phyloP scores from a whole-genome alignment of 2,329 filamentous ascomycete species.

The Arthroderma sp. region DNA sequence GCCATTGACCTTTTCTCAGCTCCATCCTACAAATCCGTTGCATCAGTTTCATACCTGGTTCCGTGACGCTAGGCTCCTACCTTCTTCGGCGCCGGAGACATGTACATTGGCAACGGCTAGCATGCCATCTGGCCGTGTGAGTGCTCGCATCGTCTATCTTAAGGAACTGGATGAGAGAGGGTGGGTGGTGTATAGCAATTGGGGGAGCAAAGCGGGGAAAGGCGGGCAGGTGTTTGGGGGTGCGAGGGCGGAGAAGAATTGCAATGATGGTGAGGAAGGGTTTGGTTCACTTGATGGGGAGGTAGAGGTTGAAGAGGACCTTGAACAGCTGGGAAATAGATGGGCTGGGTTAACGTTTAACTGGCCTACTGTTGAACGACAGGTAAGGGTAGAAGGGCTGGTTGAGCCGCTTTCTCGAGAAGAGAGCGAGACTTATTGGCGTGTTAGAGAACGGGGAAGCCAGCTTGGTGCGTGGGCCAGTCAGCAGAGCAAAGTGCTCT shows the following conservation, averaged over 20 bases:
- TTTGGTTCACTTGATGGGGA: constrained; percentile 4
- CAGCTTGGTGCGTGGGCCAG: constrained; percentile 89
- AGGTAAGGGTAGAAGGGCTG: constrained; percentile 76
- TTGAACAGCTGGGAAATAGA: constrained; percentile 42
- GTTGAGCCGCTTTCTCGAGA: constrained; percentile 52
- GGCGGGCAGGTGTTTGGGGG: constrained; percentile 28
- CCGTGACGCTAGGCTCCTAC: constrained; percentile 49
- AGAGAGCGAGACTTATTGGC: constrained; percentile 58
- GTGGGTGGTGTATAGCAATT: constrained; percentile 91
- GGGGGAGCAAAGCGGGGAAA: constrained; percentile 52
- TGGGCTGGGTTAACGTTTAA: constrained; percentile 78
- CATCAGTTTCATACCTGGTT: constrained; percentile 89
- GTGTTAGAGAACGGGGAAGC: constrained; percentile 60
- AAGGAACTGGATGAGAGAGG: constrained; percentile 78
- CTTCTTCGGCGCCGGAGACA: constrained; percentile 69
- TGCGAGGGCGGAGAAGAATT: constrained; percentile 2
- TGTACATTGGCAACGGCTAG: constrained; percentile 74
- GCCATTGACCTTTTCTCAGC: constrained; percentile 27
- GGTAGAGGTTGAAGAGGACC: no score
- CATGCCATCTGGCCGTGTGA: constrained; percentile 72
- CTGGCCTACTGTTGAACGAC: constrained; percentile 76
- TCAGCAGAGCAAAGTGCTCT: constrained; percentile 66
- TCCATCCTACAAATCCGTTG: constrained; percentile 45
- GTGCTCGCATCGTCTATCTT: constrained; percentile 77
- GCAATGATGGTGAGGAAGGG: constrained; percentile 9